Evolutionary conservation across 208 protist genomes (phyloP).

Genomic region (Histomonas meleagridis): DNA sequence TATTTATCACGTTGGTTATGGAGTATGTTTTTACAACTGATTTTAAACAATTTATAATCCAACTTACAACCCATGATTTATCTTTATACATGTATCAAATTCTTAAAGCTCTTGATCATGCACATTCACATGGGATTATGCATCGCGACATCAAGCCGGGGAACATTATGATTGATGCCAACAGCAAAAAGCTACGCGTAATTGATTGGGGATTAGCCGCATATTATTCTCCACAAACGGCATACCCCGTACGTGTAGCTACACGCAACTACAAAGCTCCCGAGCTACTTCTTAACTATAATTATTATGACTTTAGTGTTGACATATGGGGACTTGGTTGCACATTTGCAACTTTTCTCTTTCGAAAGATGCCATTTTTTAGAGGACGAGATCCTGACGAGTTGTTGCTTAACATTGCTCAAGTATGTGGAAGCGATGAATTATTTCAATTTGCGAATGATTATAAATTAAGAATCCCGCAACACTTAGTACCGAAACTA

Average conservation of each 20-base stretch:
- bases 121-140: not conserved
- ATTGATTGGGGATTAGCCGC: slow-evolving; percentile 86
- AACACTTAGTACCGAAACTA: not conserved
- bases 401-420: slow-evolving; percentile 78
- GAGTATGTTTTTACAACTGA: not conserved
- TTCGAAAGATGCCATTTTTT: slow-evolving; percentile 94
- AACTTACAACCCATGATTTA: not conserved
- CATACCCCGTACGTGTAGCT: slow-evolving; percentile 93
- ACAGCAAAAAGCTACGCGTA: slow-evolving; percentile 71
- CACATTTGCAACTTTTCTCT: slow-evolving; percentile 88
- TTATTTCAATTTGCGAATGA: not conserved
- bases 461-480: not conserved
- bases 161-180: slow-evolving; percentile 97
- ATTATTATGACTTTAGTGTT: slow-evolving; percentile 92
- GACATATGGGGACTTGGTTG: slow-evolving; percentile 96
- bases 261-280: slow-evolving; percentile 94
- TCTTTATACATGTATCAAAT: slow-evolving; percentile 24
- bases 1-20: not conserved
- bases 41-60: not conserved
- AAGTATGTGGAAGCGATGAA: slow-evolving; percentile 74
- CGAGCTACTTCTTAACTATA: slow-evolving; percentile 87
- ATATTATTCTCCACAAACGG: slow-evolving; percentile 85
- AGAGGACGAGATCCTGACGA: slow-evolving; percentile 90
- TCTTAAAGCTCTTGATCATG: not conserved
- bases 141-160: slow-evolving; percentile 71